Evolutionary conservation across 1,139 yeast genomes (phyloP), one percentile per base, ranked within the genome.

Genomic region (Pichia sp.): DNA sequence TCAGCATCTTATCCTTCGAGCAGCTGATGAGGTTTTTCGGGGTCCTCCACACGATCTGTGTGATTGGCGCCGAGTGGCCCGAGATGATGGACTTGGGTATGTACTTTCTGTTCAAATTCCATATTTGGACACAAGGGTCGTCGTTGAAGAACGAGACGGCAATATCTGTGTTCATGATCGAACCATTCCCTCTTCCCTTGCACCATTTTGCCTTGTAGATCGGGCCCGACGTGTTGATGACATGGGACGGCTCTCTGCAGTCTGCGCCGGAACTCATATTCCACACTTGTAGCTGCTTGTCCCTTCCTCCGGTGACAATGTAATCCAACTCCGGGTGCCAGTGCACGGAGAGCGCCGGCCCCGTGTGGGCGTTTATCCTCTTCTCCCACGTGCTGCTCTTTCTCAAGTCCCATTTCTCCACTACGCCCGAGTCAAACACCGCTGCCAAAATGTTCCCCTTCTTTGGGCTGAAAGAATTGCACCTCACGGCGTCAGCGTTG

Each of bases 301-400:
- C 99, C 60, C 97, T 75, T 10, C 99, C 99, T 19, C 98, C 98
- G 12, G 96, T 88, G 2, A 85, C 84, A 18, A 93, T 80, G 61
- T 84, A 87, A 58, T 90, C 96, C 41, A 78, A 70, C 47, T 83
- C 85, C 0, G 96, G 95, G 63, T 91, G 96, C 82, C 96, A 90
- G 63, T 88, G 90, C 9, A 93, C 69, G 1, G 96, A 82, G 21
- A 91, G 73, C 0, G 96, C 98, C 1, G 96, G 95, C 0, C 96
- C 96, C 1, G 93, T 80, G 66, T 93, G 99, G 3, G 96, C 95
- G 62, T 86, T 88, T 68, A 95, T 78, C 55, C 86, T 82, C 47
- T 83, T 73, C 59, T 90, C 97, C 23, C 80, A 79, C 43, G 76
- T 75, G 16, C 69, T 61, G 9, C 78, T 72, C 51, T 75, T 76